Conservation (phyloP, 306 rosid genomes). For the Cucurbita moschata region DNA sequence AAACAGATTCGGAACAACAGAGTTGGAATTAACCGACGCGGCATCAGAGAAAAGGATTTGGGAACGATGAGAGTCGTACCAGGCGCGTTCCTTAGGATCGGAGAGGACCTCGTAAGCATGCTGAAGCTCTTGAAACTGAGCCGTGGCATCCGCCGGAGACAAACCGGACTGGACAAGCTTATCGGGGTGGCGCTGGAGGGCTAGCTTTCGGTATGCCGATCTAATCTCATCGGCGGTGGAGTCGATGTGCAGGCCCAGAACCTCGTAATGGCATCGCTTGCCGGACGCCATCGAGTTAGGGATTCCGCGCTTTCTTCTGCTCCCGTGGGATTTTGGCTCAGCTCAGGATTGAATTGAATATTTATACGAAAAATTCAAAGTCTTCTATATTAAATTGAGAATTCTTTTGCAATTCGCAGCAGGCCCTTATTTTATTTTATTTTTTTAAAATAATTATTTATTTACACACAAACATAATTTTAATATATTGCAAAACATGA, state of each 20-base stretch:
- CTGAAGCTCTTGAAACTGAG: conserved; percentile 80
- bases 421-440: no score
- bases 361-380: background rate
- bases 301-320: background rate
- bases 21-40: conserved; percentile 26
- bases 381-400: background rate
- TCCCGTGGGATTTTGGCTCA: background rate
- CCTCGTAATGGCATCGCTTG: conserved; percentile 95
- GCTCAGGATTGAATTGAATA: background rate
- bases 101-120: conserved; percentile 95
- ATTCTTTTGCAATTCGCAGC: background rate
- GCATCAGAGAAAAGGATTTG: conserved; percentile 83
- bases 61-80: conserved; percentile 96
- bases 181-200: conserved; percentile 92
- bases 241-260: conserved; percentile 43
- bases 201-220: conserved; percentile 57
- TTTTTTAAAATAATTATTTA: no score
- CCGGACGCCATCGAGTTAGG: conserved; percentile 33
- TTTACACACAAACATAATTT: no score
- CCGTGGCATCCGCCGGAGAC: conserved; percentile 64
- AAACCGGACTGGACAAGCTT: conserved; percentile 75
- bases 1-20: conserved; percentile 58
- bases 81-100: conserved; percentile 83
- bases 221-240: conserved; percentile 66
- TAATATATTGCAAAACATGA: no score